These are phyloP conservation scores for Penicillium sclerotigenum DNA, from an alignment of 2,329 filamentous ascomycete species.

Conservation along the genomic window DNA sequence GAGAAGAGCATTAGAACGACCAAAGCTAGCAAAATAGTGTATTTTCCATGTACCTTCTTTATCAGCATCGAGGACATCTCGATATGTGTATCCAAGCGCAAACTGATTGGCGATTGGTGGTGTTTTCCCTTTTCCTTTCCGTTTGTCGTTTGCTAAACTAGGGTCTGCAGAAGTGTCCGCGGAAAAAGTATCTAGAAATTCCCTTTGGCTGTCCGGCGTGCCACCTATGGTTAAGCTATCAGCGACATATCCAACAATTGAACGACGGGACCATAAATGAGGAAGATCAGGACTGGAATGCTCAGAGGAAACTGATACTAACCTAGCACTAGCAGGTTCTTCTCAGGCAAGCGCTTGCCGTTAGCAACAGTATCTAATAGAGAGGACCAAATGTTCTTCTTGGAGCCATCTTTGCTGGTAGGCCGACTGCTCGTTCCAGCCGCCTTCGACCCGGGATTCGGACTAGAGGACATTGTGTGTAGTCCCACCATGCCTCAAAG, in stretches of 20 bases:
- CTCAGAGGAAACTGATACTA: conserved; percentile 29
- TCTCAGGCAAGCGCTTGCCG: conserved; percentile 84
- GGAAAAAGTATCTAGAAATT: conserved; percentile 67
- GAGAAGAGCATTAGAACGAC: conserved; percentile 2
- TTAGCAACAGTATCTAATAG: conserved; percentile 89
- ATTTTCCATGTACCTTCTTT: conserved; percentile 67
- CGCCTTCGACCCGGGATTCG: conserved; percentile 34
- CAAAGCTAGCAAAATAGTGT: neutral
- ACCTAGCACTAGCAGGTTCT: conserved; percentile 85
- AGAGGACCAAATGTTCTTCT: conserved; percentile 90
- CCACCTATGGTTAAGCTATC: conserved; percentile 58
- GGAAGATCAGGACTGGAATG: neutral
- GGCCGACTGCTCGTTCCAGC: conserved; percentile 39
- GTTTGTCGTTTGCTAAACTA: conserved; percentile 46
- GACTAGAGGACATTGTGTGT: conserved; percentile 40
- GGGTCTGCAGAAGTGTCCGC: conserved; percentile 42
- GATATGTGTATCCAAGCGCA: conserved; percentile 90
- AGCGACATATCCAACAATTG: conserved; percentile 16
- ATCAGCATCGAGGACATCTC: conserved; percentile 88
- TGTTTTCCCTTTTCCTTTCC: conserved; percentile 54
- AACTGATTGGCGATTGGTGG: conserved; percentile 88
- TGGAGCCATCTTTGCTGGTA: conserved; percentile 60
- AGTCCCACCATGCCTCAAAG: conserved; percentile 35
- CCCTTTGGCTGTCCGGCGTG: conserved; percentile 75
- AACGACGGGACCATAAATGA: conserved; percentile 8